Conservation (phyloP, 805 yeast species). For the Millerozyma acaciae region DNA sequence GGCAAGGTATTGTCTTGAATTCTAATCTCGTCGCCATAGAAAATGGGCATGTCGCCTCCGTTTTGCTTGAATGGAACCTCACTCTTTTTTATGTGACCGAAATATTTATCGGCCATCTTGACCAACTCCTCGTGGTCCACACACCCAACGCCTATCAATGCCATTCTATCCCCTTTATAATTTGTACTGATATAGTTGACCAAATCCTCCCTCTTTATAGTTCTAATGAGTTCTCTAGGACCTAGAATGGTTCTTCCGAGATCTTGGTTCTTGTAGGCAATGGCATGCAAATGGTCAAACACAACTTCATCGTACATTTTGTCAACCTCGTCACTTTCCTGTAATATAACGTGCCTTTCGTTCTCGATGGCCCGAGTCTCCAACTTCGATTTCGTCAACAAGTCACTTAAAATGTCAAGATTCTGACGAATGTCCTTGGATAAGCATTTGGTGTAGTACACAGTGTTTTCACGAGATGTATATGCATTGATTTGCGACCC, state of each 20-base stretch:
- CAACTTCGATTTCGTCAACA: constrained; percentile 78
- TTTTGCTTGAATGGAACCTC: constrained; percentile 71
- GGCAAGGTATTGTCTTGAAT: constrained; percentile 81
- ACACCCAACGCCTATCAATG: constrained; percentile 93
- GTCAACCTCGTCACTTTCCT: constrained; percentile 97
- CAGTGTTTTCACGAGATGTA: constrained; percentile 96
- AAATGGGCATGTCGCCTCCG: constrained; percentile 71
- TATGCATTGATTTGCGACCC: constrained; percentile 99
- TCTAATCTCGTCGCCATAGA: constrained; percentile 82
- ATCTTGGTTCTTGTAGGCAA: constrained; percentile 86
- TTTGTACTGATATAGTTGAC: constrained; percentile 76
- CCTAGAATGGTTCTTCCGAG: constrained; percentile 96
- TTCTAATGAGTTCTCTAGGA: constrained; percentile 81
- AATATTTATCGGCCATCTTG: constrained; percentile 65
- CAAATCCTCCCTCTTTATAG: constrained; percentile 74
- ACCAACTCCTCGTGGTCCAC: constrained; percentile 86
- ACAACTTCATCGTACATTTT: constrained; percentile 98
- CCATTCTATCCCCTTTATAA: constrained; percentile 97
- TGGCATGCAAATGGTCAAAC: constrained; percentile 93
- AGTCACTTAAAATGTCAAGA: constrained; percentile 85
- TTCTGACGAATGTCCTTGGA: constrained; percentile 77
- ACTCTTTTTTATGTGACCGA: constrained; percentile 61
- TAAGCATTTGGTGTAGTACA: constrained; percentile 88
- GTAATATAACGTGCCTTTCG: constrained; percentile 92
- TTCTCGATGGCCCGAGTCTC: constrained; percentile 85